Percentiles rank a stretch among this genome's conserved stretches.
phyloP scores from a whole-genome alignment of 2,329 filamentous ascomycete species.

The Drechmeria coniospora region DNA sequence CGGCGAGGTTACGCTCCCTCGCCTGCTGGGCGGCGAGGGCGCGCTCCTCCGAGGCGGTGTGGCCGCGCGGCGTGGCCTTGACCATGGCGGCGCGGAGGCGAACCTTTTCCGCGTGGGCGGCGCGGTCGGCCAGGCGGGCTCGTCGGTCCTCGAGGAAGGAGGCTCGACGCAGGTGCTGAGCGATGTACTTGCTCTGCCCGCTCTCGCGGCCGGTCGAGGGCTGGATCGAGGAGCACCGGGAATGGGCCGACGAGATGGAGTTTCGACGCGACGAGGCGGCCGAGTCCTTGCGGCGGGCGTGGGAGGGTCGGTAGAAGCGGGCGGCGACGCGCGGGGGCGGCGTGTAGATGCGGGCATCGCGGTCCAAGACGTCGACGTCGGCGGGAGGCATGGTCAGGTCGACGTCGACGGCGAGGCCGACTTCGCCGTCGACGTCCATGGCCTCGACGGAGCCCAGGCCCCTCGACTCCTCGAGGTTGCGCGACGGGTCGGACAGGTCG shows the following conservation, averaged over 20 bases:
- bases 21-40: conserved; percentile 65
- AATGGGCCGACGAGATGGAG: conserved; percentile 63
- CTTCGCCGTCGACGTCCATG: no score
- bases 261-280: conserved; percentile 67
- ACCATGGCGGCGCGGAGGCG: conserved; percentile 58
- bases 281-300: conserved; percentile 56
- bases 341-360: conserved; percentile 28
- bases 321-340: conserved; percentile 66
- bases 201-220: conserved; percentile 32
- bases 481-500: conserved; percentile 25
- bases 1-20: conserved; percentile 64
- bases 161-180: conserved; percentile 63
- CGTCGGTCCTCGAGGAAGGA: conserved; percentile 71
- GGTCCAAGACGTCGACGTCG: conserved; percentile 20
- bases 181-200: conserved; percentile 63
- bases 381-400: conserved; percentile 23
- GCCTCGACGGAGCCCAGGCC: conserved; percentile 14
- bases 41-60: conserved; percentile 55
- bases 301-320: conserved; percentile 56
- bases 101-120: conserved; percentile 72
- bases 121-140: conserved; percentile 62
- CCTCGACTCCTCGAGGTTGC: conserved; percentile 21
- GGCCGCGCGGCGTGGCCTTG: conserved; percentile 52
- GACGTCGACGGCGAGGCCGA: no score
- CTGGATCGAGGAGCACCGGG: conserved; percentile 46